Percentiles rank a stretch among this genome's conserved stretches.
These are phyloP conservation scores for Exophiala sideris DNA, from an alignment of 2,329 filamentous ascomycete genomes.

Conservation along the genomic window DNA sequence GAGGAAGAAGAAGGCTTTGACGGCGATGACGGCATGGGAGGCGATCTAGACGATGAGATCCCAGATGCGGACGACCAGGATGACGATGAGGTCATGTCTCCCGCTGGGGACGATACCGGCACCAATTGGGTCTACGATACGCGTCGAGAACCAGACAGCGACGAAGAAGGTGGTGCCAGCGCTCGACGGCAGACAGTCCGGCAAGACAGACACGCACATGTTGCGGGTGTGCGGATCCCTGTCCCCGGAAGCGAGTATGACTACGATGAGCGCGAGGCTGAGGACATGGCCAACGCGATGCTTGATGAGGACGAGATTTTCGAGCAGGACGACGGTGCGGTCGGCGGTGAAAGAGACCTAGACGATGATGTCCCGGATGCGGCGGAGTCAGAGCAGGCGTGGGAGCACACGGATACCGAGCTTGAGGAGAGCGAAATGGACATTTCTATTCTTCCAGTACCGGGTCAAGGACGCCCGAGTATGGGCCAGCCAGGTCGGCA, in stretches of 20 bases:
- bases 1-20: constrained; percentile 38
- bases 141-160: constrained; percentile 25
- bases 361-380: constrained; percentile 69
- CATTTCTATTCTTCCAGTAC: constrained; percentile 22
- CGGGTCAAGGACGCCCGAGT: neutral
- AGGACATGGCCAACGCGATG: constrained; percentile 42
- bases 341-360: constrained; percentile 58
- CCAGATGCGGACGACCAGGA: constrained; percentile 49
- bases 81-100: constrained; percentile 41
- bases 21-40: constrained; percentile 37
- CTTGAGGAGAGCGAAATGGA: constrained; percentile 25
- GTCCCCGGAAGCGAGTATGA: constrained; percentile 36
- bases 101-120: constrained; percentile 49
- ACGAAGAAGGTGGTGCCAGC: constrained; percentile 11
- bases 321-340: constrained; percentile 30
- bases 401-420: constrained; percentile 76
- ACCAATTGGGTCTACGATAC: constrained; percentile 26
- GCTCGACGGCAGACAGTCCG: constrained; percentile 1
- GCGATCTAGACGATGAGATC: constrained; percentile 45
- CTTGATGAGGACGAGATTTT: constrained; percentile 31
- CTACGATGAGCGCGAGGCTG: constrained; percentile 55
- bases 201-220: constrained; percentile 5
- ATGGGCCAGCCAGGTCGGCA: neutral
- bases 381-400: constrained; percentile 54
- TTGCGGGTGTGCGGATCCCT: constrained; percentile 15